These are phyloP conservation scores for Rhexocercosporidium sp. DNA, from an alignment of 2,329 filamentous ascomycete genomes.

Conservation along the genomic window DNA sequence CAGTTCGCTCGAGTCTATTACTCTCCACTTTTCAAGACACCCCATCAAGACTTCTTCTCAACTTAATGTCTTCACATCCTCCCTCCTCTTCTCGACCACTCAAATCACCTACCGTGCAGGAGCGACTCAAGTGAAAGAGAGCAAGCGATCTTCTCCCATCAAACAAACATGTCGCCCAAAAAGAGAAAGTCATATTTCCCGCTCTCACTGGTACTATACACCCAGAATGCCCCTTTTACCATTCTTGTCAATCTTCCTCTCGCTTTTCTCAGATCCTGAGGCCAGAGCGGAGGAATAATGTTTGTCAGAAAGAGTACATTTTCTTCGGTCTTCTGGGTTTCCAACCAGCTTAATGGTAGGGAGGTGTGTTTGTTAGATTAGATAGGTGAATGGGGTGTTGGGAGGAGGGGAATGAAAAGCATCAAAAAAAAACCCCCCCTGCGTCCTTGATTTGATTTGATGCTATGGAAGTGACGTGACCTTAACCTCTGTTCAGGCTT, in stretches of 20 bases:
- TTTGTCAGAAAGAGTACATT: neutral
- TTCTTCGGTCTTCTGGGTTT: neutral
- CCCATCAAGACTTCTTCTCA: neutral
- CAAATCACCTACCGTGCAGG: neutral
- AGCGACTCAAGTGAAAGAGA: neutral
- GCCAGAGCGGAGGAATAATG: neutral
- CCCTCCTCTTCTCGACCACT: neutral
- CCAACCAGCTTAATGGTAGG: neutral
- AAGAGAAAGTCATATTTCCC: neutral
- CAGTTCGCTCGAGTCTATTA: neutral
- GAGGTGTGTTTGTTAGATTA: neutral
- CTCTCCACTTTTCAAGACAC: neutral
- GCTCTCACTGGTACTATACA: no score
- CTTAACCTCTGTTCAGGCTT: no score
- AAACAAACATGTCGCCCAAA: neutral
- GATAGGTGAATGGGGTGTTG: neutral
- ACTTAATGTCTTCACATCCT: neutral
- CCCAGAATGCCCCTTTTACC: neutral
- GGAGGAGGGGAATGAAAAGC: neutral
- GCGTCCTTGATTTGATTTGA: no score
- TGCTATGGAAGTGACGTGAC: no score
- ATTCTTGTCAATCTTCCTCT: neutral
- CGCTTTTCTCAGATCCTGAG: neutral
- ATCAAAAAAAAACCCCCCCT: no score
- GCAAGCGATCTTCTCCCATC: neutral